Evolutionary conservation across 2,329 filamentous ascomycete species (phyloP), one percentile per base, ranked within the genome.

Genomic region (Juglanconis sp.): DNA sequence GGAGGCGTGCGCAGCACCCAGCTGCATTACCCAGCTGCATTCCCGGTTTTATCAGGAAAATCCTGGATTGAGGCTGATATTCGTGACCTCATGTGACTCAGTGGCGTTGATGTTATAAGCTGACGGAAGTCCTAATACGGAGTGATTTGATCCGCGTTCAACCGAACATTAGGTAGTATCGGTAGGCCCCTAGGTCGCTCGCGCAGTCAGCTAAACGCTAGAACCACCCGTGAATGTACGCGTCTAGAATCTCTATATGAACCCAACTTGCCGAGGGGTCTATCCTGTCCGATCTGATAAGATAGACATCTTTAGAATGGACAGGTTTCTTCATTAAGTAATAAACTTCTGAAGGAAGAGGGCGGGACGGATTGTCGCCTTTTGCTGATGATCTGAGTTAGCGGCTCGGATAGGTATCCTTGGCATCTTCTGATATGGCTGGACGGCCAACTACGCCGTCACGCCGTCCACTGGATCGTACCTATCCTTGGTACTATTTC

Each of bases 401-500:
- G 73, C 10, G n/a, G n/a, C n/a, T n/a, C 62, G 74, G 5, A 59
- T 77, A 17, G 76, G 84, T 5, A 79, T 79, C 0, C 66, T 77
- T 30, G 77, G 78, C 3, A 71, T 83, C 46, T 83, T 84, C 67
- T 73, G 76, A 68, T 83, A 82, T 64, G 81, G 81, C 15, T 84
- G 81, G 81, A 77, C 78, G 0, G 73, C 76, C 0, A 67, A 82
- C 10, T n/a, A n/a, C n/a, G n/a, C n/a, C n/a, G n/a, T n/a, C 72
- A 77, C 10, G 65, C 69, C 11, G 73, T 79, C 3, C 80, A 82
- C 63, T 84, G 80, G 80, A 79, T 83, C 36, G 79, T 77, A 0
- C 79, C 81, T 3, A 77, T 84, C 66, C 68, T 85, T 6, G 83
- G 80, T 4, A 70, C 79, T 9, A 62, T 74, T 13, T 68, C 79